Conservation (phyloP, 305 asterid genomes). For the Plantago rigida region DNA sequence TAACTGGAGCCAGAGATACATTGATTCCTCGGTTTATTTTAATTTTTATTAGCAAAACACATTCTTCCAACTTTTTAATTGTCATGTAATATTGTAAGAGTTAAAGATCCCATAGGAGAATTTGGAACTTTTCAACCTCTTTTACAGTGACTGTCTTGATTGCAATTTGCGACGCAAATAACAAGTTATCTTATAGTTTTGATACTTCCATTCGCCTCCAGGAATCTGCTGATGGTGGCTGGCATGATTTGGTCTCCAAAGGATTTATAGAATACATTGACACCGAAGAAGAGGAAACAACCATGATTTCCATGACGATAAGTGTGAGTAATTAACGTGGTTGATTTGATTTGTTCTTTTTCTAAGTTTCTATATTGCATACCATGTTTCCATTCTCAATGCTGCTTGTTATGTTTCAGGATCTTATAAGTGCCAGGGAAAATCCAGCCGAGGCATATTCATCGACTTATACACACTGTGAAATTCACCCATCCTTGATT, state of each 20-base stretch:
- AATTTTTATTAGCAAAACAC: too few relatives aligned
- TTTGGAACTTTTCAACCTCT: not conserved
- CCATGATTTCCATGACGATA: slow-evolving; percentile 98
- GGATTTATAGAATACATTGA: slow-evolving; percentile 87
- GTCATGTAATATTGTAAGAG: not conserved
- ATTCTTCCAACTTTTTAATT: not conserved
- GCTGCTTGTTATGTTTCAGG: slow-evolving; percentile 38
- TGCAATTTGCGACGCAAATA: not conserved
- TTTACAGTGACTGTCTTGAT: not conserved
- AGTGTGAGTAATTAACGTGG: slow-evolving; percentile 41
- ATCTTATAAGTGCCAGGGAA: slow-evolving; percentile 64
- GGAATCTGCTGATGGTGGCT: slow-evolving; percentile 91
- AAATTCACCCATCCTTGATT: slow-evolving; percentile 92
- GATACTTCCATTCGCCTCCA: slow-evolving; percentile 27
- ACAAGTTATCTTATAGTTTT: slow-evolving; percentile 13
- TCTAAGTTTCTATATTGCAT: not conserved
- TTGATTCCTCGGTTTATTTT: not conserved
- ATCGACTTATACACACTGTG: slow-evolving; percentile 86
- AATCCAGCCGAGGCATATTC: slow-evolving; percentile 78
- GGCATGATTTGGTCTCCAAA: slow-evolving; percentile 79
- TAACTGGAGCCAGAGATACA: not conserved
- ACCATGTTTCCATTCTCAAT: slow-evolving; percentile 24
- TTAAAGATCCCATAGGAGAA: not conserved
- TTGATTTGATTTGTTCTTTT: not conserved
- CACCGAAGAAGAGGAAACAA: slow-evolving; percentile 94